Evolutionary conservation across 179 eudicot genomes (phyloP), one percentile per base, ranked within the genome.

Genomic region (Gypsophila paniculata): DNA sequence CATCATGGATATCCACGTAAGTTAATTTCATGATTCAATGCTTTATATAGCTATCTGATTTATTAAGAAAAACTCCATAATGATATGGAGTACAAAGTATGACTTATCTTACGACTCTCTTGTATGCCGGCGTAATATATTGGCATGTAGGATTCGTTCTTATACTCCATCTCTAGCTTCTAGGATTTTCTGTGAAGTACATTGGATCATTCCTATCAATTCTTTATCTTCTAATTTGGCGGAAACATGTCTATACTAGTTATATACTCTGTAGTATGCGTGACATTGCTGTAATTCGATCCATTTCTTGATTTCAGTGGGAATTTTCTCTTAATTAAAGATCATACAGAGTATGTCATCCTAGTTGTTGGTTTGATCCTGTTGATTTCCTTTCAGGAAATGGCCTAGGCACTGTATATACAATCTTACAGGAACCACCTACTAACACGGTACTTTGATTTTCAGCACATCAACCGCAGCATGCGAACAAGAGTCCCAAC

Each of bases 401-500:
- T 60, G 64, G 17, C 36, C 9, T 25, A 60, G 38, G 34, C 34
- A 29, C 34, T 29, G 34, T 4, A 29, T n/a, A 32, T 46, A 34
- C 48, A 34, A 62, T 19, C 8, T 65, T 65, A 19, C 12, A 42
- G 69, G n/a, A 21, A 21, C n/a, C n/a, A n/a, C n/a, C 54, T 51
- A 42, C 61, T 70, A 8, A 72, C 61, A n/a, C 19, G 72, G 39
- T 46, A 44, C 61, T 73, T 73, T 55, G 2, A 46, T 44, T 32
- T 73, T 62, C 82, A 91, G 97, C 84, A 83, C 81, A 82, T 67
- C 90, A 91, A 72, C 80, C 90, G 54, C 87, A 85, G 77, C 65
- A 69, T 71, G 86, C 85, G 72, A 80, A 86, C 0, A 86, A 81
- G 55, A 22, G 53, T 51, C 63, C 52, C 65, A 81, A 67, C 72